Conservation (phyloP, 768 basidiomycete species). For the Neoboletus magnificus region DNA sequence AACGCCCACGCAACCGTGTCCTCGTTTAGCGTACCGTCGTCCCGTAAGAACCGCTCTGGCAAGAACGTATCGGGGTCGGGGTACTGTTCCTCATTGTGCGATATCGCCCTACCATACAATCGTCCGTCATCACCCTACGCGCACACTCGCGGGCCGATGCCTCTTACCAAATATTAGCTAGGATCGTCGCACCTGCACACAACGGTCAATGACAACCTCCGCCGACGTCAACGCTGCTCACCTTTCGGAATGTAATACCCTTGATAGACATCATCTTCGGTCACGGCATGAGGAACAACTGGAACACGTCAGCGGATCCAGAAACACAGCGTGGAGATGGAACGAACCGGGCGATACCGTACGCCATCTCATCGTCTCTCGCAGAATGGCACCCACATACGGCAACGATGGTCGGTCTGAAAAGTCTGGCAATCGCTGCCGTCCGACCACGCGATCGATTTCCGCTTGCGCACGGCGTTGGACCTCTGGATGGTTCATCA, state of each 20-base stretch:
- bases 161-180: constrained; percentile 14
- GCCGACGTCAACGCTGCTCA: neutral
- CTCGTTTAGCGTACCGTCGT: constrained; percentile 16
- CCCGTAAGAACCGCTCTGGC: constrained; percentile 37
- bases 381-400: constrained; percentile 33
- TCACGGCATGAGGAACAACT: constrained; percentile 43
- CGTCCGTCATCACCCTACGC: neutral
- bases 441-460: constrained; percentile 30
- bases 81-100: constrained; percentile 37
- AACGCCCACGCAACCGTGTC: constrained; percentile 12
- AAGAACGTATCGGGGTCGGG: constrained; percentile 32
- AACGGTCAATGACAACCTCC: neutral
- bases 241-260: constrained; percentile 35
- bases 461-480: constrained; percentile 31
- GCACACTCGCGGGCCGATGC: too few species aligned
- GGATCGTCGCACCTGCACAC: constrained; percentile 5
- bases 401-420: constrained; percentile 28
- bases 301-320: neutral
- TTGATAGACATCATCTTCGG: constrained; percentile 34
- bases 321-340: neutral
- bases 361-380: constrained; percentile 33
- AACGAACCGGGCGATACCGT: constrained; percentile 23
- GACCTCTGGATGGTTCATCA: constrained; percentile 29
- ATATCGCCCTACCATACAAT: constrained; percentile 35
- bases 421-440: constrained; percentile 30